These are phyloP conservation scores for Comarum palustre DNA, from an alignment of 306 rosid genomes.

Conservation along the genomic window DNA sequence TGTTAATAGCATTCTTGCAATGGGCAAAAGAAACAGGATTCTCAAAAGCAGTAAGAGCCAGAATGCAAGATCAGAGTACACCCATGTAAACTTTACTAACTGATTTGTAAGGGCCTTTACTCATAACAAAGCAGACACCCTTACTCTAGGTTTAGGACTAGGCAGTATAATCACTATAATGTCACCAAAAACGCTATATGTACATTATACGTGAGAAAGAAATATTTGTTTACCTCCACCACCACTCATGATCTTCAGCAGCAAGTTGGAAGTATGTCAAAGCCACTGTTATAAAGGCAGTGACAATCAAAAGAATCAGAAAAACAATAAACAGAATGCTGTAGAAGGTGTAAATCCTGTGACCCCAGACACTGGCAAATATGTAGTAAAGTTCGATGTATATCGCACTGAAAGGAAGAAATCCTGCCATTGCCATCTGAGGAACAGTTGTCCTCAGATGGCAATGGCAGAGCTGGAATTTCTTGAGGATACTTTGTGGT, in stretches of 20 bases:
- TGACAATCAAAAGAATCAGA: conserved; percentile 87
- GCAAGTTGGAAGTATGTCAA: conserved; percentile 97
- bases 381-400: conserved; percentile 97
- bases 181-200: neutral
- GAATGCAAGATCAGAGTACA: neutral
- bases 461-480: conserved; percentile 81
- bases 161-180: neutral
- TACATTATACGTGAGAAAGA: neutral
- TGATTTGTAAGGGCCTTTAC: neutral
- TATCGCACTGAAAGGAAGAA: conserved; percentile 96
- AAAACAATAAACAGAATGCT: conserved; percentile 93
- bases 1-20: neutral
- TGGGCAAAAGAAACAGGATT: neutral
- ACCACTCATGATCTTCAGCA: conserved; percentile 99
- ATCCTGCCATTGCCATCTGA: conserved; percentile 99
- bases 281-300: conserved; percentile 98
- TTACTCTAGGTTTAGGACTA: neutral
- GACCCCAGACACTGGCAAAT: conserved; percentile 98
- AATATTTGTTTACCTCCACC: conserved; percentile 78
- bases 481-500: conserved; percentile 95
- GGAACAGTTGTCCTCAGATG: conserved; percentile 82
- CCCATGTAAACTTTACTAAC: neutral
- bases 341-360: conserved; percentile 94
- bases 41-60: neutral
- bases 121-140: neutral